Evolutionary conservation across 805 yeast species (phyloP).

Genomic region (Scheffersomyces stipitis): DNA sequence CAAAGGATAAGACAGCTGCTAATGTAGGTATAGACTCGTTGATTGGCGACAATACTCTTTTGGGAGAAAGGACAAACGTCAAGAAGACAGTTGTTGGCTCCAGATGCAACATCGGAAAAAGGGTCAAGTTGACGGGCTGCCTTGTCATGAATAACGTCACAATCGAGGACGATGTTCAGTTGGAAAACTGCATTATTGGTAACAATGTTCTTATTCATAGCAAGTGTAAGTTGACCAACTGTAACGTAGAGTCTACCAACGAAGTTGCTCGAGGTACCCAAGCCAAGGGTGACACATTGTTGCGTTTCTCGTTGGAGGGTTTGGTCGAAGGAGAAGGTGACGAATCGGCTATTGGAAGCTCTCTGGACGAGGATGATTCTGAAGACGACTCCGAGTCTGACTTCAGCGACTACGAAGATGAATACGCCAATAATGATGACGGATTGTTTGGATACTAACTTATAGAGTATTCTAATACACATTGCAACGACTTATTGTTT

Average conservation of each 20-base stretch:
- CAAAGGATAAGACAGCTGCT: conserved; percentile 58
- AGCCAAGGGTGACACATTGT: conserved; percentile 60
- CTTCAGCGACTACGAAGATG: conserved; percentile 55
- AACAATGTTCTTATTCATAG: conserved; percentile 58
- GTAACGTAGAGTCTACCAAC: conserved; percentile 83
- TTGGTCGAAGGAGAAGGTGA: conserved; percentile 33
- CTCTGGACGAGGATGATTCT: conserved; percentile 21
- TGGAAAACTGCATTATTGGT: conserved; percentile 90
- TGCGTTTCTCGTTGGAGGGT: conserved; percentile 43
- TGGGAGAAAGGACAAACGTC: conserved; percentile 83
- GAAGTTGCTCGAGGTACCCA: conserved; percentile 57
- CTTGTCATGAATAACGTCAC: conserved; percentile 69
- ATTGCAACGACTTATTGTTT: too few relatives aligned
- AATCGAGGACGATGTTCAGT: conserved; percentile 73
- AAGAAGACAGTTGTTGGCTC: conserved; percentile 82
- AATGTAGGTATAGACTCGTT: conserved; percentile 85
- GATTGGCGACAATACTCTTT: conserved; percentile 62
- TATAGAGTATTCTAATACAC: too few relatives aligned
- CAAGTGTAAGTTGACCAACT: conserved; percentile 69
- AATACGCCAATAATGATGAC: conserved; percentile 58
- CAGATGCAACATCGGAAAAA: conserved; percentile 74
- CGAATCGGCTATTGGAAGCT: conserved; percentile 29
- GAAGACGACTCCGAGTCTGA: conserved; percentile 33
- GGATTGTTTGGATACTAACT: conserved; percentile 46
- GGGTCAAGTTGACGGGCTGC: conserved; percentile 87